phyloP scores from a whole-genome alignment of 805 yeast species.

The Sungouiozyma ichnusensis region DNA sequence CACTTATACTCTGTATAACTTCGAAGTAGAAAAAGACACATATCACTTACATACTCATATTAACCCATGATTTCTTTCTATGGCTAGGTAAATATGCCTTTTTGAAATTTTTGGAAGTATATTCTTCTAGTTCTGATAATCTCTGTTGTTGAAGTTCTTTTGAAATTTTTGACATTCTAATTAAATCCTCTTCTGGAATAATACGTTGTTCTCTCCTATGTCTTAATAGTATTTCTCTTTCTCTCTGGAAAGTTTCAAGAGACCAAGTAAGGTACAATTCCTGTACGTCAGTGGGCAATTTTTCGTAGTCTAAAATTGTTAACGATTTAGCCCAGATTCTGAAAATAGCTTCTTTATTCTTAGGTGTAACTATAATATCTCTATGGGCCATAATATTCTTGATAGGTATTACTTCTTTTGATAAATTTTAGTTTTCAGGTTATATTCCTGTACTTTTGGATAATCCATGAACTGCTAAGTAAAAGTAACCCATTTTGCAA shows the following conservation, averaged over 20 bases:
- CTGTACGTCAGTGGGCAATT: constrained; percentile 1
- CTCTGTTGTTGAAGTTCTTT: background rate
- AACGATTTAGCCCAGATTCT: constrained; percentile 1
- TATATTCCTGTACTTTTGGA: too few relatives aligned
- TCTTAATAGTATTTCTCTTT: constrained; percentile 1
- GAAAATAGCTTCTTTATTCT: constrained; percentile 1
- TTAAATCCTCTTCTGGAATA: background rate
- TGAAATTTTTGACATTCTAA: background rate
- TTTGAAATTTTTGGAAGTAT: background rate
- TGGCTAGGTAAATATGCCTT: background rate
- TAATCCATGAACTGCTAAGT: too few relatives aligned
- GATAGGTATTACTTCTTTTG: too few relatives aligned
- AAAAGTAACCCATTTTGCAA: too few relatives aligned
- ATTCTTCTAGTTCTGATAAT: background rate
- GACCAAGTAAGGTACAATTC: constrained; percentile 4
- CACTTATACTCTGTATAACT: too few relatives aligned
- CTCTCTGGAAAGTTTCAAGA: constrained; percentile 1
- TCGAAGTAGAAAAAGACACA: too few relatives aligned
- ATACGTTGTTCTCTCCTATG: background rate
- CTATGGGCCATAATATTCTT: background rate
- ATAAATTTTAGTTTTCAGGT: too few relatives aligned
- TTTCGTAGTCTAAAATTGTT: constrained; percentile 1
- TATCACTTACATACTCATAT: background rate
- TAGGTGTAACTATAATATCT: background rate
- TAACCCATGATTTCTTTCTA: background rate